Conservation (phyloP, 1,139 yeast species). For the Yamadazyma sp. region DNA sequence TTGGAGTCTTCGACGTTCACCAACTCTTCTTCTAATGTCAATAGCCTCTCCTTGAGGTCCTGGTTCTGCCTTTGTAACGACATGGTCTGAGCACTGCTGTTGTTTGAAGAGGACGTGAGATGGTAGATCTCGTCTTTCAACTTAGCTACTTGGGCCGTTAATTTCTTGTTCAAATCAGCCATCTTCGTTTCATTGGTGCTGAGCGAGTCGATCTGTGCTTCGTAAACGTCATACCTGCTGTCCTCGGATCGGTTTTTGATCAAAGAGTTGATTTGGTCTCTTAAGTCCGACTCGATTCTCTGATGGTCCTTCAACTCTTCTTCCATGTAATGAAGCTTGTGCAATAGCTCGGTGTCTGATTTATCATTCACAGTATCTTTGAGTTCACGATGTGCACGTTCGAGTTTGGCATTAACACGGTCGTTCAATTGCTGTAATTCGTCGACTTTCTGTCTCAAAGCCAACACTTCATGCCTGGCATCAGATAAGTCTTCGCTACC, state of each 20-base stretch:
- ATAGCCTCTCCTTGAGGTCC: constrained; percentile 25
- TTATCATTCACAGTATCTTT: constrained; percentile 8
- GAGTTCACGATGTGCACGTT: constrained; percentile 6
- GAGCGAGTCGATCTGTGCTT: constrained; percentile 21
- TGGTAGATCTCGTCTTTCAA: constrained; percentile 22
- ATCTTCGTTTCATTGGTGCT: constrained; percentile 19
- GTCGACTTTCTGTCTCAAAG: constrained; percentile 6
- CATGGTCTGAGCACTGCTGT: constrained; percentile 10
- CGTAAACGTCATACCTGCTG: constrained; percentile 14
- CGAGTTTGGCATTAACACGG: constrained; percentile 7
- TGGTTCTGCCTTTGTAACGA: constrained; percentile 17
- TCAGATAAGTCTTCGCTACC: background rate
- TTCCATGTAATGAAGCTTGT: constrained; percentile 15
- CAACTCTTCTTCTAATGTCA: constrained; percentile 29
- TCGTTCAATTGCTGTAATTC: constrained; percentile 8
- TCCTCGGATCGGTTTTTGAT: constrained; percentile 16
- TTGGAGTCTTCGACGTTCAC: constrained; percentile 21
- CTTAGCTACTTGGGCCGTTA: constrained; percentile 20
- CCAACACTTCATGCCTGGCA: background rate
- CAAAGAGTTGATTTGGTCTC: constrained; percentile 25
- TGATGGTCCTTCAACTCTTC: constrained; percentile 24
- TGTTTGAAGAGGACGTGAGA: constrained; percentile 15
- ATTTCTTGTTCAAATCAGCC: constrained; percentile 17
- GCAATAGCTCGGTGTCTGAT: constrained; percentile 12
- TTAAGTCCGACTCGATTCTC: constrained; percentile 20